A percentile compares a stretch with the other conserved stretches of the same genome.
These are phyloP conservation scores for Pythium monospermum DNA, from an alignment of 352 stramenopile species.

Conservation along the genomic window DNA sequence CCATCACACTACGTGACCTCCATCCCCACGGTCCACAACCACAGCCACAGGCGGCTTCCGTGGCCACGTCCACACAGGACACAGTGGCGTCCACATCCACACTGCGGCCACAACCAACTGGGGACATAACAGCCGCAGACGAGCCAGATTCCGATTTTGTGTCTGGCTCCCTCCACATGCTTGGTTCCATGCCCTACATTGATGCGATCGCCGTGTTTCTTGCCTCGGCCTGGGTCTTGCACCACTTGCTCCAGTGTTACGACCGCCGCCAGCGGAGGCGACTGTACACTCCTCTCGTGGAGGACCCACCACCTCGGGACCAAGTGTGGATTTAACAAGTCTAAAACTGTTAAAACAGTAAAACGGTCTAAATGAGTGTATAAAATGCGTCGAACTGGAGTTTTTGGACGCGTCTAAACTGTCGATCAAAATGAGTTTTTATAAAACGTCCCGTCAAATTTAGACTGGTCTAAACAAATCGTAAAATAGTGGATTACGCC, in stretches of 20 bases:
- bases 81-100: neutral
- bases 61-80: neutral
- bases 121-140: neutral
- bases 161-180: conserved; percentile 18
- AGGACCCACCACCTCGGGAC: neutral
- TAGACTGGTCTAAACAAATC: no score
- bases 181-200: conserved; percentile 14
- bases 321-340: conserved; percentile 16
- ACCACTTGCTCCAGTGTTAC: conserved; percentile 21
- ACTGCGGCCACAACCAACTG: neutral
- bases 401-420: no score
- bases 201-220: conserved; percentile 17
- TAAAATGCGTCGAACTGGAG: no score
- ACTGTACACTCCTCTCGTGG: conserved; percentile 7
- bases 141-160: neutral
- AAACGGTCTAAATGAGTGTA: no score
- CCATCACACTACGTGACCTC: neutral
- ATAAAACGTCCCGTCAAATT: no score
- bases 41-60: neutral
- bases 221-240: conserved; percentile 17
- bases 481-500: no score
- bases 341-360: neutral
- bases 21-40: neutral
- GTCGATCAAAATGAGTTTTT: no score
- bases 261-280: conserved; percentile 17